Percentiles rank a stretch among this genome's conserved stretches.
These are phyloP conservation scores for Neonectria punicea DNA, from an alignment of 2,329 filamentous ascomycete species.

Conservation along the genomic window DNA sequence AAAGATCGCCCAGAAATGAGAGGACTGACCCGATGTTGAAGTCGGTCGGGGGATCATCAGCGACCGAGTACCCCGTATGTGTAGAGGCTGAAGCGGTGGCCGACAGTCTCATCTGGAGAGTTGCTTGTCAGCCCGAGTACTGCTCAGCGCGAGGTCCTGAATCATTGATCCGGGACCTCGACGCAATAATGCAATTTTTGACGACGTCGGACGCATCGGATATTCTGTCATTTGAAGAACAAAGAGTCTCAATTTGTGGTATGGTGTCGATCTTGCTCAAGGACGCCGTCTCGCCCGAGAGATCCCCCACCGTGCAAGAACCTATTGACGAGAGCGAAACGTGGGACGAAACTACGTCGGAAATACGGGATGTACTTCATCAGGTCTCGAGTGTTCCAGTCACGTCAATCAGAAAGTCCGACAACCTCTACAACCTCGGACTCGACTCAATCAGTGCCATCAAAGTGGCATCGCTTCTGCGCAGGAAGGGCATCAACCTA, in stretches of 20 bases:
- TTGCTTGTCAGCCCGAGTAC: slow-evolving; percentile 72
- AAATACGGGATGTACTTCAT: slow-evolving; percentile 60
- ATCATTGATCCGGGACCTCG: slow-evolving; percentile 67
- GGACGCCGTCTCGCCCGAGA: slow-evolving; percentile 6
- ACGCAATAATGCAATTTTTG: slow-evolving; percentile 68
- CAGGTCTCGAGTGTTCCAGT: slow-evolving; percentile 70
- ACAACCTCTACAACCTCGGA: slow-evolving; percentile 84
- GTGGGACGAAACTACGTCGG: slow-evolving; percentile 50
- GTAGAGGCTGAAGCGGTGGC: slow-evolving; percentile 78
- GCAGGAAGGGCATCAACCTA: slow-evolving; percentile 69
- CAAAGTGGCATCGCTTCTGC: slow-evolving; percentile 79
- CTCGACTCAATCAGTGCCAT: slow-evolving; percentile 94
- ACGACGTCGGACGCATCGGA: slow-evolving; percentile 58
- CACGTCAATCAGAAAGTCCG: slow-evolving; percentile 66
- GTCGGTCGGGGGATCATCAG: slow-evolving; percentile 71
- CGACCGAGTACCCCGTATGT: slow-evolving; percentile 84
- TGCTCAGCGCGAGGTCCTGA: slow-evolving; percentile 58
- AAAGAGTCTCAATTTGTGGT: slow-evolving; percentile 72
- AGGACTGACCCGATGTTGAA: slow-evolving; percentile 59
- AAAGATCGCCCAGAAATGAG: slow-evolving; percentile 47
- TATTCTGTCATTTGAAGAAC: slow-evolving; percentile 63
- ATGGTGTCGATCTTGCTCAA: slow-evolving; percentile 52
- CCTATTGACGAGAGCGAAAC: neutral
- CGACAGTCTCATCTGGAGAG: slow-evolving; percentile 72
- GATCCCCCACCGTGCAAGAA: neutral